Base-by-base conservation (phyloP, 345 rosid genomes). In the Gossypium arboreum region DNA sequence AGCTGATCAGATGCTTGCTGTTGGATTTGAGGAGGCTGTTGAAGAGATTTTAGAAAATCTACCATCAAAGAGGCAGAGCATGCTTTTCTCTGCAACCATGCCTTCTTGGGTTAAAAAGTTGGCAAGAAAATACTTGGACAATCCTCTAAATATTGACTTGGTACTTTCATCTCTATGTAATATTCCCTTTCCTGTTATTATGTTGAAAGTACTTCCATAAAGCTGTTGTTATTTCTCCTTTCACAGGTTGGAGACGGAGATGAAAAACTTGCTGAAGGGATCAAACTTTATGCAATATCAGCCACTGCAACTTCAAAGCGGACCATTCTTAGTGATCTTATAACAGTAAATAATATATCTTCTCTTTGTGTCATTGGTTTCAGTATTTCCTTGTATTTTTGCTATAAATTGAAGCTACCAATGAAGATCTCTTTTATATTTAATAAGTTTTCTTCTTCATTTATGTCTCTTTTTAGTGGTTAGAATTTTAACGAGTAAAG, bases 61-160 rank as follows among this genome's bases (percentile, higher is more conserved):
- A 57, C 97, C 99, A 7, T 20, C 89, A 15, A 86, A 93, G 82
- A 69, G 98, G 64, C 99, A 95, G 71, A 95, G 93, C 88, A 91
- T 93, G 99, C 97, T 95, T 79, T 95, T 95, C 88, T 95, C 99
- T n/a, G 98, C 99, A 73, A 95, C 99, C 56, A 95, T 95, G 98
- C 99, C 99, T 77, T 60, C 86, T 72, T 95, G 99, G 99, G 94
- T 95, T 57, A 93, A 89, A 86, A 95, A 93, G 82, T 79, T 95
- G 81, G 88, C 99, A 0, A 86, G 99, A 85, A 95, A 93, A 80
- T 82, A 93, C 82, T 83, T 95, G 86, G 85, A 93, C 73, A 89
- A 89, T 79, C 98, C 99, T 56, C 84, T 93, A 82, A 94, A 89
- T 57, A 91, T 92, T 52, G 99, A 93, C 86, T 76, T 95, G 97